Conservation (phyloP, 352 stramenopile species). For the Phytophthora litchii region DNA sequence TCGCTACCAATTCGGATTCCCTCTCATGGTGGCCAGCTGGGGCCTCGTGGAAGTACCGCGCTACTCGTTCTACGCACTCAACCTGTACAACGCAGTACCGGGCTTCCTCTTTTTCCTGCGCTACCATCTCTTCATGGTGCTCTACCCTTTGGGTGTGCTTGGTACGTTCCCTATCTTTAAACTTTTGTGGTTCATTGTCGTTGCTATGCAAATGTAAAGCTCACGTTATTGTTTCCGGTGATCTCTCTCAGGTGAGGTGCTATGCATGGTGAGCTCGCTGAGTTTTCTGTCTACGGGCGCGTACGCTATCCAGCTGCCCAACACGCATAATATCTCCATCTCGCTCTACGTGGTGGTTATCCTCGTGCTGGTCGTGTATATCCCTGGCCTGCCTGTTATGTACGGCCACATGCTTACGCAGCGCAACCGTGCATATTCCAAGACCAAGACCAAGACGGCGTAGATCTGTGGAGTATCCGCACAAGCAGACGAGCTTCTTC, state of each 20-base stretch:
- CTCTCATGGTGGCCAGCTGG: conserved; percentile 90
- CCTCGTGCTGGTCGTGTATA: conserved; percentile 73
- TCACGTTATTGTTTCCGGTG: conserved; percentile 18
- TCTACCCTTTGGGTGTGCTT: conserved; percentile 97
- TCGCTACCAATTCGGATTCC: conserved; percentile 84
- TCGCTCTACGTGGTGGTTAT: conserved; percentile 80
- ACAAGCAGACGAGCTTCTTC: neutral
- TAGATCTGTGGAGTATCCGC: conserved; percentile 38
- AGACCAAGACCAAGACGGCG: conserved; percentile 74
- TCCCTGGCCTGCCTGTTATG: conserved; percentile 82
- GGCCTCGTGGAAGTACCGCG: conserved; percentile 92
- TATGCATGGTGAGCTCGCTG: conserved; percentile 79
- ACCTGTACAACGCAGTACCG: conserved; percentile 93
- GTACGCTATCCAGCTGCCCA: conserved; percentile 78
- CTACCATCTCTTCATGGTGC: conserved; percentile 98
- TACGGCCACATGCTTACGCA: conserved; percentile 88
- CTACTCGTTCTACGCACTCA: conserved; percentile 98
- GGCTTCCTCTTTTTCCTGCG: conserved; percentile 96
- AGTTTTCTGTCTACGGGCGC: conserved; percentile 57
- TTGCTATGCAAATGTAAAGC: conserved; percentile 16
- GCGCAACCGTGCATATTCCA: conserved; percentile 84
- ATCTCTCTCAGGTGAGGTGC: conserved; percentile 54
- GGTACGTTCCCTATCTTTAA: conserved; percentile 64
- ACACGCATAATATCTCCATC: conserved; percentile 77
- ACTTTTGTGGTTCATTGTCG: neutral